Percentiles rank a stretch among this genome's conserved stretches.
phyloP scores from a whole-genome alignment of 805 yeast genomes.

The Suhomyces sp. region DNA sequence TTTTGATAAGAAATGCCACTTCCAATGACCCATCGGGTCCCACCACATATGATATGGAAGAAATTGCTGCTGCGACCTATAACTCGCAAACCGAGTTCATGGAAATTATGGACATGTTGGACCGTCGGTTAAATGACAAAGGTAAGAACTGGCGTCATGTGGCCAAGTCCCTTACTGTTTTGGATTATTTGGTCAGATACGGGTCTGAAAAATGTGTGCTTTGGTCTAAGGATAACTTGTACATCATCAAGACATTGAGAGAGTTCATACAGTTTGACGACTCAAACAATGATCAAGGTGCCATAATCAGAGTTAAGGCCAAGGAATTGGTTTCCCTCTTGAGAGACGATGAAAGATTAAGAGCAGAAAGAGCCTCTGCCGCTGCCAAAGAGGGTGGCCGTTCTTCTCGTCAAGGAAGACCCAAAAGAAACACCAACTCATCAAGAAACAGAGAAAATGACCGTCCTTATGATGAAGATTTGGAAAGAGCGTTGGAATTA shows the following conservation, averaged over 20 bases:
- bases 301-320: constrained; percentile 81
- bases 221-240: constrained; percentile 89
- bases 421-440: constrained; percentile 19
- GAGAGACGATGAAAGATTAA: constrained; percentile 77
- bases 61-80: constrained; percentile 71
- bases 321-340: constrained; percentile 80
- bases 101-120: constrained; percentile 92
- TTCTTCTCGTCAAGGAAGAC: constrained; percentile 30
- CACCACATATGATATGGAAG: constrained; percentile 77
- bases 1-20: constrained; percentile 88
- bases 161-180: constrained; percentile 84
- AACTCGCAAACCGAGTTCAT: constrained; percentile 69
- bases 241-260: constrained; percentile 82
- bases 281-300: constrained; percentile 80
- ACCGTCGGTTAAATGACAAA: constrained; percentile 87
- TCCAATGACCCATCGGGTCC: constrained; percentile 87
- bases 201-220: constrained; percentile 88
- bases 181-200: constrained; percentile 79
- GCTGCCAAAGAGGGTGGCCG: constrained; percentile 18
- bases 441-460: constrained; percentile 16
- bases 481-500: constrained; percentile 77
- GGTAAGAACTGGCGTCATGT: constrained; percentile 98
- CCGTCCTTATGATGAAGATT: constrained; percentile 67
- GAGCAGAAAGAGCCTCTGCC: constrained; percentile 60
- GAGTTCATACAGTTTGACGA: constrained; percentile 87